Evolutionary conservation across 306 rosid genomes (phyloP), one percentile per base, ranked within the genome.

Genomic region (Lathyrus oleraceus): DNA sequence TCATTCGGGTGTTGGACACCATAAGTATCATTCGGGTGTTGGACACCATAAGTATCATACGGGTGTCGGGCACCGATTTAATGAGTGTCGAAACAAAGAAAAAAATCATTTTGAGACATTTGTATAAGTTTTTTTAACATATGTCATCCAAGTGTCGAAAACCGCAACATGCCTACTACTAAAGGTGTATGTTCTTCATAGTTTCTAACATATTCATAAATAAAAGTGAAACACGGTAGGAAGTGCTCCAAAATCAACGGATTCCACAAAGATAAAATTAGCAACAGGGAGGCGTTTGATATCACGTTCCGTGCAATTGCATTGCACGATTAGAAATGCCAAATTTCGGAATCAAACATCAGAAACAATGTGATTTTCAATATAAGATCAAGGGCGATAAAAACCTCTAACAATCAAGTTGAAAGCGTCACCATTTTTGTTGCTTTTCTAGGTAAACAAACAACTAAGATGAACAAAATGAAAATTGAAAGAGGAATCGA

Each of bases 371-470:
- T 2, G 16, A 65, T 16, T 69, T 78, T 52, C 71, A 49, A 64
- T 69, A 20, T 21, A 14, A 69, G 78, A 82, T 73, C 52, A 10
- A 4, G 1, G 21, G 47, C 38, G 23, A 25, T 3, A 65, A 47
- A 15, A 74, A 82, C 78, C 64, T 64, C 49, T 2, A 32, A 67
- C 3, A 36, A 66, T 73, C 51, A 63, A 49, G 19, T 51, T 16
- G 53, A 58, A 35, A 49, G 64, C 43, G 17, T 11, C 5, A n/a
- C 10, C 9, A 27, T 61, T 60, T 16, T 25, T 27, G 38, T 42
- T 5, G 68, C 76, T 43, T 65, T 60, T 61, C 73, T 67, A 52
- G 42, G 38, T 49, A 25, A 44, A 42, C 64, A 73, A 49, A 73
- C 13, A 21, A 21, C 66, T 17, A 10, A 5, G 19, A 49, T 49